A percentile compares a stretch with the other conserved stretches of the same genome.
These are phyloP conservation scores for Dictyostelium firmibasis DNA, from an alignment of 78 protist species.

Conservation along the genomic window DNA sequence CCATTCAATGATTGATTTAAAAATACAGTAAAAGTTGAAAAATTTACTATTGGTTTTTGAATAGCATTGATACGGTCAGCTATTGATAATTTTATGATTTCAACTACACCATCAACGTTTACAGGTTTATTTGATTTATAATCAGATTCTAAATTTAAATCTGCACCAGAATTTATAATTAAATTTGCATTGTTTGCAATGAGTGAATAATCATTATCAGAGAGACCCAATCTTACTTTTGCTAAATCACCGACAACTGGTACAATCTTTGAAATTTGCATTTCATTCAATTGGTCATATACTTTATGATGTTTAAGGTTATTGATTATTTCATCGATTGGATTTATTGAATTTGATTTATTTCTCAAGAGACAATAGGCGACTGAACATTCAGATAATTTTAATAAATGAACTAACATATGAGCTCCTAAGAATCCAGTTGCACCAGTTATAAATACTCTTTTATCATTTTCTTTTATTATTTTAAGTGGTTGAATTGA, in stretches of 20 bases:
- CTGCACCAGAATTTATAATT: background rate
- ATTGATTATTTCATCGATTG: background rate
- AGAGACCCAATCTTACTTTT: background rate
- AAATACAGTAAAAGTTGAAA: background rate
- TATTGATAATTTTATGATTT: background rate
- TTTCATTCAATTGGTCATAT: background rate
- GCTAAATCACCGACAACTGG: background rate
- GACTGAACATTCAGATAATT: background rate
- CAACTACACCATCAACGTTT: background rate
- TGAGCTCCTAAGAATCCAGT: conserved; percentile 32
- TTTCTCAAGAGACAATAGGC: background rate
- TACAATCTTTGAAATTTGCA: background rate
- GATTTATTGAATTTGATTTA: background rate
- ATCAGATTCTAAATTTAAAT: background rate
- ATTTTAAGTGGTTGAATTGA: background rate
- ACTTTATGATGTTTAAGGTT: background rate
- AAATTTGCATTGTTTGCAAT: background rate
- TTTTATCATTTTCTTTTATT: background rate
- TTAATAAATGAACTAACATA: background rate
- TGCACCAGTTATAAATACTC: conserved; percentile 53
- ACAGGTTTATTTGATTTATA: background rate
- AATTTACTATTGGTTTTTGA: background rate
- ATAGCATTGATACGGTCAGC: background rate
- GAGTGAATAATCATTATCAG: background rate
- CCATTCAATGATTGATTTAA: background rate